Percentiles rank a stretch among this genome's conserved stretches.
Conservation (phyloP, 257 asterid species). For the Oldenlandia corymbosa region DNA sequence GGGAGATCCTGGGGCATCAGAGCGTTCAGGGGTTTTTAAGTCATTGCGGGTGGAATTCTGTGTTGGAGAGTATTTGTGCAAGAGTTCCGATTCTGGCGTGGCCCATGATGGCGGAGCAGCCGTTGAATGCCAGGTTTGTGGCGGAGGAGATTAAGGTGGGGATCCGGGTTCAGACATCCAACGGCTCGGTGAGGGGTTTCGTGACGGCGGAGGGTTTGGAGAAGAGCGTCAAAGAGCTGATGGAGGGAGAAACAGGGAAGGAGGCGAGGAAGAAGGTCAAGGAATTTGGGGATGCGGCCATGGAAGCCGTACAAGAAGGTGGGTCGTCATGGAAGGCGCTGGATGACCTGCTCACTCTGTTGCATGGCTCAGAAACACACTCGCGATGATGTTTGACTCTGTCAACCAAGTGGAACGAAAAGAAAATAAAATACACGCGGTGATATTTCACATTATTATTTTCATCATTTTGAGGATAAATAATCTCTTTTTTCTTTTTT, state of each 20-base stretch:
- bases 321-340: slow-evolving; percentile 59
- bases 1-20: slow-evolving; percentile 42
- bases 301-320: slow-evolving; percentile 41
- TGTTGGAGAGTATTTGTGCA: slow-evolving; percentile 59
- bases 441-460: too few species aligned
- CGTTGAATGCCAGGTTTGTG: slow-evolving; percentile 50
- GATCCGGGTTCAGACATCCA: slow-evolving; percentile 27
- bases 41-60: slow-evolving; percentile 81
- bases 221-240: slow-evolving; percentile 36
- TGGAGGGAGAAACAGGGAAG: slow-evolving; percentile 52
- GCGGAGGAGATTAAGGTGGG: slow-evolving; percentile 60
- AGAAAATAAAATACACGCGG: too few species aligned
- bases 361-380: too few species aligned
- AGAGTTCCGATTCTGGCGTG: slow-evolving; percentile 66
- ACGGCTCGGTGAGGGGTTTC: slow-evolving; percentile 48
- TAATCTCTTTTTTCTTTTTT: too few species aligned
- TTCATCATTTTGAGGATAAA: too few species aligned
- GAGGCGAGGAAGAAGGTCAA: slow-evolving; percentile 31
- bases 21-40: slow-evolving; percentile 53
- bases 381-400: too few species aligned
- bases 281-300: slow-evolving; percentile 40
- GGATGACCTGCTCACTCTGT: slow-evolving; percentile 30
- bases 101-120: slow-evolving; percentile 88
- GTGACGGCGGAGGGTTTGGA: slow-evolving; percentile 45
- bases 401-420: too few species aligned